Percentiles rank a stretch among this genome's conserved stretches.
Evolutionary conservation across 2,329 filamentous ascomycete genomes (phyloP).

Genomic region (Verruconis gallopava): DNA sequence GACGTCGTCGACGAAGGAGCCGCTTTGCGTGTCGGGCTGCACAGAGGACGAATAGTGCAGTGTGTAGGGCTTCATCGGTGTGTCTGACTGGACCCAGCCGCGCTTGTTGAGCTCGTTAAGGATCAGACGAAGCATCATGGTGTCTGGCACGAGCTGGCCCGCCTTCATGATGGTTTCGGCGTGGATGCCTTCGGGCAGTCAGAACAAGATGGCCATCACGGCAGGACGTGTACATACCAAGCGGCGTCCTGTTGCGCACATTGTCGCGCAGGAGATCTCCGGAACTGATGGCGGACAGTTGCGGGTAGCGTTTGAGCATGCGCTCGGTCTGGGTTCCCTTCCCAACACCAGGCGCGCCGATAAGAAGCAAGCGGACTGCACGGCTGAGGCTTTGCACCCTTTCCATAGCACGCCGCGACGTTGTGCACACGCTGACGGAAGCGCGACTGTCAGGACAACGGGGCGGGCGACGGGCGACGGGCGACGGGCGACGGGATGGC

Average conservation of each 20-base stretch:
- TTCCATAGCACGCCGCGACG: constrained; percentile 5
- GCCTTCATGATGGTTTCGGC: constrained; percentile 80
- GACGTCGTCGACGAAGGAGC: constrained; percentile 24
- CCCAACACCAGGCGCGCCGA: constrained; percentile 91
- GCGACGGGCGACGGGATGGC: too few species aligned
- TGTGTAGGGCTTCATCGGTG: constrained; percentile 32
- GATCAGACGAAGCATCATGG: constrained; percentile 84
- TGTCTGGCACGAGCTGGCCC: constrained; percentile 82
- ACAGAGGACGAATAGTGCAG: constrained; percentile 22
- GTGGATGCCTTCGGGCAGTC: constrained; percentile 69
- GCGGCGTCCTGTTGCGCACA: constrained; percentile 74
- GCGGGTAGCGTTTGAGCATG: constrained; percentile 72
- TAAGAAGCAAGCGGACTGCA: constrained; percentile 78
- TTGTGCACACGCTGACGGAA: constrained; percentile 15
- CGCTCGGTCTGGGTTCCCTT: constrained; percentile 94
- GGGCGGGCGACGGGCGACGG: too few species aligned
- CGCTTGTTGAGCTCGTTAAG: constrained; percentile 74
- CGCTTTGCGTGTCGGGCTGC: neutral
- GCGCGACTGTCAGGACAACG: constrained; percentile 16
- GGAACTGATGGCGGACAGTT: constrained; percentile 83
- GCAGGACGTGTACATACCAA: constrained; percentile 50
- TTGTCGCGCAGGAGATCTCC: constrained; percentile 86
- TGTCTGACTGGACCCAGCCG: constrained; percentile 58
- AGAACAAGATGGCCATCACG: too few species aligned
- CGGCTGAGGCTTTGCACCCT: constrained; percentile 5